phyloP scores from a whole-genome alignment of 2,329 filamentous ascomycete species.

The Amauroascus verrucosus region DNA sequence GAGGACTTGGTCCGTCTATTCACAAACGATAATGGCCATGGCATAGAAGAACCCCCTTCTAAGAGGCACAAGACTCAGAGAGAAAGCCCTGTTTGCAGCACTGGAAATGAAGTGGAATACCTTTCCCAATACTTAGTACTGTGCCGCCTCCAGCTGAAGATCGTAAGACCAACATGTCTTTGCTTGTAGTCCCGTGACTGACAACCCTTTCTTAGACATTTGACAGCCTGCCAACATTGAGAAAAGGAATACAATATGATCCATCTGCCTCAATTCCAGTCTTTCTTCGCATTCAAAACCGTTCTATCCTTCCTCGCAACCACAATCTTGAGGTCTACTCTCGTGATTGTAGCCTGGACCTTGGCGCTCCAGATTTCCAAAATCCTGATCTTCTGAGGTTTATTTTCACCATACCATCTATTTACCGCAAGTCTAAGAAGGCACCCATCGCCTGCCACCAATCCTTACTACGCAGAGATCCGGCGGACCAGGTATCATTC shows the following conservation, averaged over 20 bases:
- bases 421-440: constrained; percentile 18
- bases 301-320: not conserved
- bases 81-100: not conserved
- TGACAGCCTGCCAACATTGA: not conserved
- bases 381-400: not conserved
- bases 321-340: not conserved
- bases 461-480: constrained; percentile 20
- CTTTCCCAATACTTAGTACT: constrained; percentile 25
- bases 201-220: constrained; percentile 20
- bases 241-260: not conserved
- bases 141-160: constrained; percentile 22
- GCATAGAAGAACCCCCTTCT: not conserved
- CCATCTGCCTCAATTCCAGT: not conserved
- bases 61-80: constrained; percentile 1
- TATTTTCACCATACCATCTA: not conserved
- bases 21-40: not conserved
- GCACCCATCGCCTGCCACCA: constrained; percentile 26
- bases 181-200: not conserved
- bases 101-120: not conserved
- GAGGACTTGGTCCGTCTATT: not conserved
- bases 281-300: not conserved
- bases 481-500: constrained; percentile 19
- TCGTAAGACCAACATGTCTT: constrained; percentile 21
- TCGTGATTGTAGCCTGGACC: not conserved
- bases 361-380: not conserved